Percentiles rank a stretch among this genome's conserved stretches.
phyloP scores from a whole-genome alignment of 306 rosid genomes.

The Cucumis melo region DNA sequence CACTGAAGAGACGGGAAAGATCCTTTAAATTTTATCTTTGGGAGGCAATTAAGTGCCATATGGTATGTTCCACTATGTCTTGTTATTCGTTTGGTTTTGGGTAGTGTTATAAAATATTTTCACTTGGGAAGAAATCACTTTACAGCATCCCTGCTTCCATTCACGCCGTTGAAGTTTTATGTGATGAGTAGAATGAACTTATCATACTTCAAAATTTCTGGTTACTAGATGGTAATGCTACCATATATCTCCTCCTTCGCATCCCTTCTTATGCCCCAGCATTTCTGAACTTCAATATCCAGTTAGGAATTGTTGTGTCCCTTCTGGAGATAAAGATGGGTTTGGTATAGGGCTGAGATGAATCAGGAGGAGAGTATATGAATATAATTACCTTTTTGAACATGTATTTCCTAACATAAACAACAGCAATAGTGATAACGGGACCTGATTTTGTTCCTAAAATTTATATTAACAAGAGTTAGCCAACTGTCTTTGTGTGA shows the following conservation, averaged over 20 bases:
- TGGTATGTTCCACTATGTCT: slow-evolving; percentile 29
- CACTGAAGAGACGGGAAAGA: slow-evolving; percentile 53
- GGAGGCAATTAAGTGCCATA: slow-evolving; percentile 37
- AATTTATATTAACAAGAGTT: neutral
- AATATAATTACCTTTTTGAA: neutral
- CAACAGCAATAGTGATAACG: neutral
- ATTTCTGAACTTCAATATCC: neutral
- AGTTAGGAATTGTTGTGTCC: neutral
- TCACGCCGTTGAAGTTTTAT: neutral
- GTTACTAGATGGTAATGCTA: neutral
- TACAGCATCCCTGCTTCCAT: neutral
- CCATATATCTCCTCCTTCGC: neutral
- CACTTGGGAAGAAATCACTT: neutral
- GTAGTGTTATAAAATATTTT: neutral
- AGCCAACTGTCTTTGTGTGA: neutral
- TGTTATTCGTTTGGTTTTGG: neutral
- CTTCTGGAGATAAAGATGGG: neutral
- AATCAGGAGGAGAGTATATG: neutral
- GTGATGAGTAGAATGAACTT: neutral
- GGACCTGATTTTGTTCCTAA: neutral
- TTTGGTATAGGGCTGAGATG: neutral
- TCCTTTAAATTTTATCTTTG: slow-evolving; percentile 39
- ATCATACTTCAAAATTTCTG: neutral
- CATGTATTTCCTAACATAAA: neutral
- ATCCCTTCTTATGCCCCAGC: neutral